phyloP scores from a whole-genome alignment of 1,139 yeast species.

The Nakaseomyces bracarensis region DNA sequence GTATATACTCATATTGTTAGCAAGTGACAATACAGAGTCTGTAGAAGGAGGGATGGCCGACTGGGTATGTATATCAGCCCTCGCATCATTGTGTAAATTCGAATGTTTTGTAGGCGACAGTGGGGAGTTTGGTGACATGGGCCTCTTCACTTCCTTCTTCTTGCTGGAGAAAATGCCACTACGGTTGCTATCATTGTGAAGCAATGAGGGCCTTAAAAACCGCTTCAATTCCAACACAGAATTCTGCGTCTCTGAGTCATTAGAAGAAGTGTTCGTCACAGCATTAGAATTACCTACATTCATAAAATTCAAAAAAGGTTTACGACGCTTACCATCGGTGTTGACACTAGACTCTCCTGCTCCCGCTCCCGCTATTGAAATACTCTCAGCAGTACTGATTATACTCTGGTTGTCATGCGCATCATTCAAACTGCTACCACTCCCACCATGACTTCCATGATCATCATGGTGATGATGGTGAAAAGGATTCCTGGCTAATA shows the following conservation, averaged over 20 bases:
- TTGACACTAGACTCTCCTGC: slow-evolving; percentile 8
- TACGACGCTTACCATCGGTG: slow-evolving; percentile 11
- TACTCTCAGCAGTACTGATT: slow-evolving; percentile 3
- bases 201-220: slow-evolving; percentile 39
- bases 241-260: slow-evolving; percentile 4
- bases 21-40: slow-evolving; percentile 28
- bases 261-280: neutral
- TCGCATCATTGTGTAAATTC: slow-evolving; percentile 11
- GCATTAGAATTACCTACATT: neutral
- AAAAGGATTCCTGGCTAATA: slow-evolving; percentile 4
- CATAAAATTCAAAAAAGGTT: slow-evolving; percentile 15
- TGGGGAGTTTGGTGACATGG: neutral
- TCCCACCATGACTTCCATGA: neutral
- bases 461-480: slow-evolving; percentile 5
- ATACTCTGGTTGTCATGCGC: slow-evolving; percentile 2
- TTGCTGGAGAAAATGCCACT: neutral
- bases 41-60: slow-evolving; percentile 31
- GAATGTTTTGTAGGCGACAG: neutral
- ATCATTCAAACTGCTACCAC: neutral
- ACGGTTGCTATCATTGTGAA: slow-evolving; percentile 3
- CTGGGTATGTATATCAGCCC: slow-evolving; percentile 23
- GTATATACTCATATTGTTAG: slow-evolving; percentile 32
- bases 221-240: slow-evolving; percentile 68
- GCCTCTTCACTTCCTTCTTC: neutral
- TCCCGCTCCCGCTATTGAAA: slow-evolving; percentile 8